Evolutionary conservation across 139 green algal genomes (phyloP).

Genomic region (Chlorella sp.): DNA sequence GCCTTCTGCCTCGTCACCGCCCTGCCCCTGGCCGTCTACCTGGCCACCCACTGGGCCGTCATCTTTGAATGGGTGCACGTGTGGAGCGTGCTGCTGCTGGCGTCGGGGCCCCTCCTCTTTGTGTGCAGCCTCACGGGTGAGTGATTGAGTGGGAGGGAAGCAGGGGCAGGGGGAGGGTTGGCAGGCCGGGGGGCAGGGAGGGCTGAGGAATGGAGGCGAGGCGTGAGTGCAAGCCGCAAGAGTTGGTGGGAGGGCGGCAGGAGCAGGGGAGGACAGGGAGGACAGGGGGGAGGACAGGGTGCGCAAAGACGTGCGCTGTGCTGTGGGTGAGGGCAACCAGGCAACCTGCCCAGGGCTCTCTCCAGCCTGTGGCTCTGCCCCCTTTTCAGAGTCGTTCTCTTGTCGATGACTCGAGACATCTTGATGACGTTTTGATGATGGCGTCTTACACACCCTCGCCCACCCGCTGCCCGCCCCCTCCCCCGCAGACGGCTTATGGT

Average conservation of each 20-base stretch:
- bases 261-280: background rate
- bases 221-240: constrained; percentile 36
- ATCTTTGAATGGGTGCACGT: constrained; percentile 65
- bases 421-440: background rate
- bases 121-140: constrained; percentile 60
- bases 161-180: background rate
- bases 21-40: constrained; percentile 72
- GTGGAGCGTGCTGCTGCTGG: constrained; percentile 80
- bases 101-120: constrained; percentile 61
- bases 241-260: background rate
- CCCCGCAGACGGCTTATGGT: constrained; percentile 79
- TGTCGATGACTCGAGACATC: background rate
- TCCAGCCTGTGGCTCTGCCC: too few species aligned
- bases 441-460: background rate
- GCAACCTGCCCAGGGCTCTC: too few species aligned
- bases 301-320: too few species aligned
- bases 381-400: background rate
- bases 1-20: constrained; percentile 60
- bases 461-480: constrained; percentile 16
- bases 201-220: background rate
- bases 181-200: background rate
- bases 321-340: too few species aligned
- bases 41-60: constrained; percentile 66
- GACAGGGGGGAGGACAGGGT: background rate
- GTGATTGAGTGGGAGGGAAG: background rate